phyloP scores from a whole-genome alignment of 495 filamentous ascomycete species.

The Pyrenopolyporus hunteri region DNA sequence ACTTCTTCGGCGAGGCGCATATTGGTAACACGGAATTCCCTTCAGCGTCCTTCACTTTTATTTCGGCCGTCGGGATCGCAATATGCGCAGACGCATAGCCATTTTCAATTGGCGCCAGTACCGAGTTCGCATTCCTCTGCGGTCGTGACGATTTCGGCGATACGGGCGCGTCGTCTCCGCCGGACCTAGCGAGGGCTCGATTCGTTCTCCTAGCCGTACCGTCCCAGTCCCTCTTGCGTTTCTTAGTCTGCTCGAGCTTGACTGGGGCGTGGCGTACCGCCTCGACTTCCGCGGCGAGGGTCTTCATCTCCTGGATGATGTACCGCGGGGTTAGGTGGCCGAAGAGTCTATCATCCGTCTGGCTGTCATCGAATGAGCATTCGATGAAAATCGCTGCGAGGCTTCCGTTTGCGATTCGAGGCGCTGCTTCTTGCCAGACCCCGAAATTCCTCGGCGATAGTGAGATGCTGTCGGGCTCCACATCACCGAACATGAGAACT shows the following conservation, averaged over 20 bases:
- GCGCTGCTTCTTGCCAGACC: conserved; percentile 86
- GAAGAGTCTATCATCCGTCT: conserved; percentile 76
- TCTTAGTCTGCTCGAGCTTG: conserved; percentile 44
- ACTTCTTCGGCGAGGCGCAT: conserved; percentile 1
- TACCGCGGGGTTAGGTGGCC: conserved; percentile 87
- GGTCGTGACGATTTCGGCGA: conserved; percentile 49
- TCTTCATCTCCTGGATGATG: conserved; percentile 74
- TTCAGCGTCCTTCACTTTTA: conserved; percentile 46
- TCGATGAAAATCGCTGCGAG: conserved; percentile 90
- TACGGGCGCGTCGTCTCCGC: conserved; percentile 43
- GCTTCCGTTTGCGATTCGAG: conserved; percentile 71
- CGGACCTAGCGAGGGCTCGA: neutral
- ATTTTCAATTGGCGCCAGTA: conserved; percentile 16
- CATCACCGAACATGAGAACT: conserved; percentile 91
- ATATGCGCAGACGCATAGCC: conserved; percentile 42
- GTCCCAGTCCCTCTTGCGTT: conserved; percentile 47
- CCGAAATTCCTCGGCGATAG: conserved; percentile 75
- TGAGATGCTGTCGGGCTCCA: conserved; percentile 89
- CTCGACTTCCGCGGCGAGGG: conserved; percentile 70
- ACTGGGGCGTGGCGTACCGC: conserved; percentile 42
- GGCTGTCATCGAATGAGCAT: conserved; percentile 84
- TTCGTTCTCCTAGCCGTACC: conserved; percentile 16
- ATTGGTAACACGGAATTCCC: neutral
- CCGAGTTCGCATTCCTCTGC: conserved; percentile 10
- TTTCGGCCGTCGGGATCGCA: conserved; percentile 46